These are phyloP conservation scores for Podospora appendiculata DNA, from an alignment of 495 filamentous ascomycete species.

Conservation along the genomic window DNA sequence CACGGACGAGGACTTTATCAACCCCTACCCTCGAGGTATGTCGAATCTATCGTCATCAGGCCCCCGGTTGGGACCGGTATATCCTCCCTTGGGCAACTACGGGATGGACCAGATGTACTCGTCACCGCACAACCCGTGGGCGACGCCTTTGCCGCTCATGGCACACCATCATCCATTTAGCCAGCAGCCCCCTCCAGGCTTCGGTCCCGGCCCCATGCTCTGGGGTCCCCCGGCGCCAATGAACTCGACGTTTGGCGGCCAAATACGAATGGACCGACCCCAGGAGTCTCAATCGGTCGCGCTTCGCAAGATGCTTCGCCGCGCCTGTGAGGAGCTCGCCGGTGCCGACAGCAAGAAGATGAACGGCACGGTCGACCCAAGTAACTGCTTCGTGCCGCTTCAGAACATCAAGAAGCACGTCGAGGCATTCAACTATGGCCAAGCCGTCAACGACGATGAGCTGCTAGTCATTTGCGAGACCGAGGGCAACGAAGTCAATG, in stretches of 20 bases:
- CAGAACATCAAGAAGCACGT: conserved; percentile 58
- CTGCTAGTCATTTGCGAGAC: conserved; percentile 89
- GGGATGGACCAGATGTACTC: conserved; percentile 18
- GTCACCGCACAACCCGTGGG: conserved; percentile 21
- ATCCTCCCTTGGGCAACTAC: conserved; percentile 12
- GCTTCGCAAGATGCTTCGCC: conserved; percentile 43
- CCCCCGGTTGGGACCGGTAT: conserved; percentile 13
- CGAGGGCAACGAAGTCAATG: conserved; percentile 77
- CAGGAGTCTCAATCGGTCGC: conserved; percentile 31
- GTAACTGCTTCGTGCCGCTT: conserved; percentile 59
- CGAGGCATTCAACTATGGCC: conserved; percentile 52
- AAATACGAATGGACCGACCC: conserved; percentile 19
- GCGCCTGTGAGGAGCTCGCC: conserved; percentile 38
- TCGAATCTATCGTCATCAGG: conserved; percentile 14
- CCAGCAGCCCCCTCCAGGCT: conserved; percentile 15
- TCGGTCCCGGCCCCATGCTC: conserved; percentile 8
- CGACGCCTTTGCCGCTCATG: not conserved
- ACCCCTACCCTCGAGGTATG: conserved; percentile 1
- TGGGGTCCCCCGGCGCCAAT: conserved; percentile 21
- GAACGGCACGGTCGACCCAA: conserved; percentile 17
- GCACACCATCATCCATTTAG: conserved; percentile 13
- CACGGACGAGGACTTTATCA: conserved; percentile 38
- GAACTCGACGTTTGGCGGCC: conserved; percentile 21
- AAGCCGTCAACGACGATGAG: conserved; percentile 57
- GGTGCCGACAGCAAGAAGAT: conserved; percentile 23